A percentile compares a stretch with the other conserved stretches of the same genome.
These are phyloP conservation scores for Aspergillus neotritici DNA, from an alignment of 2,329 filamentous ascomycete species.

Conservation along the genomic window DNA sequence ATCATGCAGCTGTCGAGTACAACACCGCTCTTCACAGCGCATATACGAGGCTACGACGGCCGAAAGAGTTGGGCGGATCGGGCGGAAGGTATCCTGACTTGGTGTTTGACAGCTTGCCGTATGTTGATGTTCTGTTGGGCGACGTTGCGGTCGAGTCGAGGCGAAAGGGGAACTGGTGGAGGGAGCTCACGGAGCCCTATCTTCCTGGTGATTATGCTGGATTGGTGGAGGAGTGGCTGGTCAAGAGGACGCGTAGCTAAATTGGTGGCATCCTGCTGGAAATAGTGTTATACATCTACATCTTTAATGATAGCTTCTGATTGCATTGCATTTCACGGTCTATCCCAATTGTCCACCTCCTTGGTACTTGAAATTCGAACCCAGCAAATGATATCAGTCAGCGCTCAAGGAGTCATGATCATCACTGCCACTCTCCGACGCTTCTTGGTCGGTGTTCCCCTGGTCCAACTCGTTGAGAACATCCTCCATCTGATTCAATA, in stretches of 20 bases:
- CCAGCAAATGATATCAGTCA: too few species aligned
- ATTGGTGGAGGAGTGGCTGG: slow-evolving; percentile 23
- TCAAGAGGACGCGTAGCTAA: not conserved
- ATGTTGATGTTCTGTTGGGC: slow-evolving; percentile 57
- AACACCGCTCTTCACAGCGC: not conserved
- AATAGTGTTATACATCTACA: too few species aligned
- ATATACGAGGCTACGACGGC: not conserved
- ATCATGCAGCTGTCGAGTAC: slow-evolving; percentile 1
- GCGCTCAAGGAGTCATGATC: too few species aligned
- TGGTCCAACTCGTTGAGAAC: not conserved
- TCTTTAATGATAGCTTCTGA: too few species aligned
- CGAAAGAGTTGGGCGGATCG: not conserved
- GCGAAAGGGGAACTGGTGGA: slow-evolving; percentile 20
- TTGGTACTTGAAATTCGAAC: too few species aligned
- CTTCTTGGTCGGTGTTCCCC: not conserved
- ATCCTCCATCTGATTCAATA: not conserved
- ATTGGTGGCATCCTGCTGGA: too few species aligned
- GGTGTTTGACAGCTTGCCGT: slow-evolving; percentile 65
- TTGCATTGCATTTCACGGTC: too few species aligned
- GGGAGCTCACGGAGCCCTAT: slow-evolving; percentile 25
- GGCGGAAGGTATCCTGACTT: slow-evolving; percentile 43
- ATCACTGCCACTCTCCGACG: too few species aligned
- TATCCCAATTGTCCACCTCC: too few species aligned
- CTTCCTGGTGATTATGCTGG: slow-evolving; percentile 22
- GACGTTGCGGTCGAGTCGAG: slow-evolving; percentile 54